phyloP scores from a whole-genome alignment of 768 basidiomycete genomes.

The Calocera viscosa region DNA sequence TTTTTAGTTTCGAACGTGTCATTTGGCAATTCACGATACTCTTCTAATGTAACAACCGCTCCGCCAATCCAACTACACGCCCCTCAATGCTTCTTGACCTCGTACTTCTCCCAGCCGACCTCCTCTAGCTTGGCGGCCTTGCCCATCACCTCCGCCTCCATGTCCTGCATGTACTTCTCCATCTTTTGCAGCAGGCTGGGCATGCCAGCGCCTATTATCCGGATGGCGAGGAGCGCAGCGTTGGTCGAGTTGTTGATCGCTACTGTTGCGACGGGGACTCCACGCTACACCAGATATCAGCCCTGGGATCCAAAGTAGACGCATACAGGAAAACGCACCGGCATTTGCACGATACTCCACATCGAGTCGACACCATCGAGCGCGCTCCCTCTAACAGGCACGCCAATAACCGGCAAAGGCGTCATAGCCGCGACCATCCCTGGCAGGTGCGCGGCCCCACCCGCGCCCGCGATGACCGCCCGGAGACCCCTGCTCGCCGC shows the following conservation, averaged over 20 bases:
- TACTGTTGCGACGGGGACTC: conserved; percentile 93
- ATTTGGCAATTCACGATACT: neutral
- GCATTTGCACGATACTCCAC: conserved; percentile 98
- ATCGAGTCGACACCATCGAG: conserved; percentile 95
- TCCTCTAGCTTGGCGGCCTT: conserved; percentile 67
- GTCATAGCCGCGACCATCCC: conserved; percentile 98
- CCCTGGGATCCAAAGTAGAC: neutral
- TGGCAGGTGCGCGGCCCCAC: conserved; percentile 95
- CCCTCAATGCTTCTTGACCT: conserved; percentile 30
- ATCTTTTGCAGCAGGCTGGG: conserved; percentile 53
- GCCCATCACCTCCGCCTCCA: conserved; percentile 62
- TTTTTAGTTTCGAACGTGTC: neutral
- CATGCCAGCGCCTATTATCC: conserved; percentile 66
- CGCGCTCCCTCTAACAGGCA: conserved; percentile 88
- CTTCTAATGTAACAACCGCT: too few relatives aligned
- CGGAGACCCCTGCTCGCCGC: conserved; percentile 43
- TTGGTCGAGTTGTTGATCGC: conserved; percentile 94
- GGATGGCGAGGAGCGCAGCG: conserved; percentile 79
- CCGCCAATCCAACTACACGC: too few relatives aligned
- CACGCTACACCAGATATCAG: conserved; percentile 43
- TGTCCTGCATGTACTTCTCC: conserved; percentile 54
- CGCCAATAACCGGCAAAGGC: conserved; percentile 81
- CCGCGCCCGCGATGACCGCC: conserved; percentile 85
- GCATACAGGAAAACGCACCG: conserved; percentile 41
- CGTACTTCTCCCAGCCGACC: conserved; percentile 79